Conservation (phyloP, 2,329 filamentous ascomycete species). For the Pseudofabraea citricarpa region DNA sequence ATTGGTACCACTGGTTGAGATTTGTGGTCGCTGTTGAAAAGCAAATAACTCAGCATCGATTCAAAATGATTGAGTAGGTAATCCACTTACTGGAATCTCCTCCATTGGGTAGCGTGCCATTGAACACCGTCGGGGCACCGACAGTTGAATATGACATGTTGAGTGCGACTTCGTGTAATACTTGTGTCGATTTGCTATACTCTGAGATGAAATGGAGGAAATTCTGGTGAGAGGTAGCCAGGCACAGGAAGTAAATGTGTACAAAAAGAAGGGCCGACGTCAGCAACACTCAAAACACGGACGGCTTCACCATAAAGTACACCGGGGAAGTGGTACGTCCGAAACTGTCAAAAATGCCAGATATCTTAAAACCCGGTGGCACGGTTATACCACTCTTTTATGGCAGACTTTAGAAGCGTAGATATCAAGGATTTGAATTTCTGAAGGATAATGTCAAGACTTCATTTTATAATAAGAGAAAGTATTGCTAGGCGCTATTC, state of each 20-base stretch:
- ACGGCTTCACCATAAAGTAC: not conserved
- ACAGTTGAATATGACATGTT: conserved; percentile 40
- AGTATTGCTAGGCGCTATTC: too few species aligned
- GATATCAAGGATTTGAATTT: too few species aligned
- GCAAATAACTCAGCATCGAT: not conserved
- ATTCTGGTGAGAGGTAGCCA: not conserved
- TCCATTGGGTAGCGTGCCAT: conserved; percentile 41
- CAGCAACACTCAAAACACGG: not conserved
- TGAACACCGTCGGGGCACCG: conserved; percentile 51
- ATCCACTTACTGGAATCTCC: conserved; percentile 17
- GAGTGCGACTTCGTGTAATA: not conserved
- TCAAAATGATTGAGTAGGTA: not conserved
- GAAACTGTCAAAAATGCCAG: not conserved
- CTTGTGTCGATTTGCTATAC: not conserved
- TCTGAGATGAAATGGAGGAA: not conserved
- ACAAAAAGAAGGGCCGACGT: not conserved
- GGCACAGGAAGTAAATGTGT: not conserved
- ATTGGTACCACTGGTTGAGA: conserved; percentile 87
- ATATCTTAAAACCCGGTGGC: not conserved
- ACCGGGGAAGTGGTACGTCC: not conserved
- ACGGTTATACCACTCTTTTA: not conserved
- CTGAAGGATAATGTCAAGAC: not conserved
- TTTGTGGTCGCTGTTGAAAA: conserved; percentile 63
- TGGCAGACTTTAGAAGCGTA: too few species aligned
- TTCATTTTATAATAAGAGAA: not conserved